A percentile compares a stretch with the other conserved stretches of the same genome.
phyloP scores from a whole-genome alignment of 495 filamentous ascomycete genomes.

The Margaritispora aquatica region DNA sequence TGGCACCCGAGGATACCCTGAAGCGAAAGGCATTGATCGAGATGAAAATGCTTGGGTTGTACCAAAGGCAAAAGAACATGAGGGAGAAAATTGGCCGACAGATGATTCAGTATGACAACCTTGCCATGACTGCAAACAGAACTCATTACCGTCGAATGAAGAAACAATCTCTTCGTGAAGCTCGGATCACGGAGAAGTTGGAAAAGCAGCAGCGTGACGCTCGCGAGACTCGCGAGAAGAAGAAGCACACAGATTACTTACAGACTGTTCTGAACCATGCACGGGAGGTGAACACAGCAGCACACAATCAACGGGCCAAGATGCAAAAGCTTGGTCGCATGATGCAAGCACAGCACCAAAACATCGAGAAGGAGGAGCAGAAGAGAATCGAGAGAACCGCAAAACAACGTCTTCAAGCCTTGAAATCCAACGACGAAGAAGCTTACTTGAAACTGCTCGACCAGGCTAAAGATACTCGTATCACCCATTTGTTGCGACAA shows the following conservation, averaged over 20 bases:
- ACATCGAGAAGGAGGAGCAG: conserved; percentile 98
- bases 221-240: conserved; percentile 87
- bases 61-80: conserved; percentile 77
- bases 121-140: conserved; percentile 91
- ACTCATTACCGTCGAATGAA: conserved; percentile 86
- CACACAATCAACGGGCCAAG: conserved; percentile 58
- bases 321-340: conserved; percentile 79
- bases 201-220: conserved; percentile 98
- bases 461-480: conserved; percentile 98
- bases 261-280: conserved; percentile 64
- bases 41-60: conserved; percentile 75
- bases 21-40: conserved; percentile 91
- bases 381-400: conserved; percentile 94
- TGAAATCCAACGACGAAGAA: conserved; percentile 98
- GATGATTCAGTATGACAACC: conserved; percentile 88
- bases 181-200: conserved; percentile 93
- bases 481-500: conserved; percentile 90
- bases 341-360: conserved; percentile 83
- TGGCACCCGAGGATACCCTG: conserved; percentile 70
- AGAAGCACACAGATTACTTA: conserved; percentile 89
- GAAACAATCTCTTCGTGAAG: conserved; percentile 93
- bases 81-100: conserved; percentile 80
- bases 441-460: conserved; percentile 94
- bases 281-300: conserved; percentile 51
- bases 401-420: conserved; percentile 96